A percentile compares a stretch with the other conserved stretches of the same genome.
These are phyloP conservation scores for Limonomyces culmigenus DNA, from an alignment of 1,284 basidiomycete genomes.

Conservation along the genomic window DNA sequence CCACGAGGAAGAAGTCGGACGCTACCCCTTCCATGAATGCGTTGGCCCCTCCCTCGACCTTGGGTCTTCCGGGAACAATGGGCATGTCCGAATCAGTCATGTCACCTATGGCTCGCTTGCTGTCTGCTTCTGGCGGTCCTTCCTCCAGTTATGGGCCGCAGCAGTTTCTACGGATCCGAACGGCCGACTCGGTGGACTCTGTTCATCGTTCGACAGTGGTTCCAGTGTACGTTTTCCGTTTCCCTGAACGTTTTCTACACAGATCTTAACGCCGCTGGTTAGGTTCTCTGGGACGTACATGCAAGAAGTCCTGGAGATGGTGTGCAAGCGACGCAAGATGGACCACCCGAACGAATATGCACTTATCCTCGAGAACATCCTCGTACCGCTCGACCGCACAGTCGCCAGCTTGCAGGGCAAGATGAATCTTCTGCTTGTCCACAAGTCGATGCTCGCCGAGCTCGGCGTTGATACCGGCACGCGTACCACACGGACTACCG, in stretches of 20 bases:
- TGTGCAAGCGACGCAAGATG: conserved; percentile 65
- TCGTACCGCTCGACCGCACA: conserved; percentile 89
- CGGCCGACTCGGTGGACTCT: conserved; percentile 62
- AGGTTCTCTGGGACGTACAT: conserved; percentile 94
- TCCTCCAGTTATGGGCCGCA: conserved; percentile 59
- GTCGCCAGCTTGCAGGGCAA: conserved; percentile 86
- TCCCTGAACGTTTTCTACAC: not conserved
- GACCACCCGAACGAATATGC: conserved; percentile 74
- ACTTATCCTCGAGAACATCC: conserved; percentile 62
- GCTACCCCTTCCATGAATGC: conserved; percentile 8
- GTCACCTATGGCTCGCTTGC: conserved; percentile 24
- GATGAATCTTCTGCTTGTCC: conserved; percentile 72
- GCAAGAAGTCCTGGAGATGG: conserved; percentile 82
- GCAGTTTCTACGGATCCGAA: conserved; percentile 64
- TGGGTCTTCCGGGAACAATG: conserved; percentile 12
- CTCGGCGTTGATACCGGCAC: conserved; percentile 47
- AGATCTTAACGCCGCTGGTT: conserved; percentile 2
- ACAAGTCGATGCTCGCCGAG: conserved; percentile 56
- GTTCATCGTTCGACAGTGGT: conserved; percentile 78
- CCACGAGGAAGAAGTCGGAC: conserved; percentile 37
- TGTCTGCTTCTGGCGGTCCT: conserved; percentile 49
- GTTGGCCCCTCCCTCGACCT: conserved; percentile 11
- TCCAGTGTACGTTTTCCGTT: conserved; percentile 46
- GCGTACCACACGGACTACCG: conserved; percentile 51
- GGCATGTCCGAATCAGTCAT: conserved; percentile 16